Conservation (phyloP, 176 grass and related monocot genomes). For the Juncus inflexus region DNA sequence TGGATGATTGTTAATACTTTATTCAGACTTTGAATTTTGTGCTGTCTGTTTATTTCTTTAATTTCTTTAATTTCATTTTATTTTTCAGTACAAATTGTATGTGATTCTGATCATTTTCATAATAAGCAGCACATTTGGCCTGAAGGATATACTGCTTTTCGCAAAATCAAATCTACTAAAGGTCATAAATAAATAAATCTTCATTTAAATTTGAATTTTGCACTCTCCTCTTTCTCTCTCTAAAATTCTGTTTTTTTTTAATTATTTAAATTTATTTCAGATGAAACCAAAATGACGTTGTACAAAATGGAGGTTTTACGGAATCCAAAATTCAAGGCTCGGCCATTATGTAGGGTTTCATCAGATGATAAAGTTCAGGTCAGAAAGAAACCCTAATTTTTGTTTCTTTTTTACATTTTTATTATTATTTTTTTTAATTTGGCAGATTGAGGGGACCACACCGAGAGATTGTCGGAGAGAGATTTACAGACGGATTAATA, state of each 20-base stretch:
- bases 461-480: slow-evolving; percentile 96
- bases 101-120: slow-evolving; percentile 93
- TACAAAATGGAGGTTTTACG: slow-evolving; percentile 98
- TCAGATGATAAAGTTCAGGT: slow-evolving; percentile 76
- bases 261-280: slow-evolving; percentile 45
- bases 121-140: slow-evolving; percentile 94
- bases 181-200: slow-evolving; percentile 35
- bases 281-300: slow-evolving; percentile 54
- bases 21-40: background rate
- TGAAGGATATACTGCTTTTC: slow-evolving; percentile 96
- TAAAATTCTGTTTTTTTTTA: background rate
- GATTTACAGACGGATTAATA: slow-evolving; percentile 71
- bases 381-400: slow-evolving; percentile 28
- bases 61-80: slow-evolving; percentile 14
- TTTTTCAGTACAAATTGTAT: slow-evolving; percentile 83
- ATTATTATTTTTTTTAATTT: slow-evolving; percentile 22
- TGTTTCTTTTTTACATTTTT: background rate
- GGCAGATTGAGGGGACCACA: slow-evolving; percentile 76
- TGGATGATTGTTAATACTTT: background rate
- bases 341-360: slow-evolving; percentile 76
- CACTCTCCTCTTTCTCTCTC: slow-evolving; percentile 1
- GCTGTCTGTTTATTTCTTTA: slow-evolving; percentile 10
- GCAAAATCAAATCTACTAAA: slow-evolving; percentile 73
- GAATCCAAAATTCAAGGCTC: slow-evolving; percentile 72
- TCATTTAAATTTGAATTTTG: background rate